Conservation (phyloP, 495 filamentous ascomycete genomes). For the Penicillium bovifimosum region DNA sequence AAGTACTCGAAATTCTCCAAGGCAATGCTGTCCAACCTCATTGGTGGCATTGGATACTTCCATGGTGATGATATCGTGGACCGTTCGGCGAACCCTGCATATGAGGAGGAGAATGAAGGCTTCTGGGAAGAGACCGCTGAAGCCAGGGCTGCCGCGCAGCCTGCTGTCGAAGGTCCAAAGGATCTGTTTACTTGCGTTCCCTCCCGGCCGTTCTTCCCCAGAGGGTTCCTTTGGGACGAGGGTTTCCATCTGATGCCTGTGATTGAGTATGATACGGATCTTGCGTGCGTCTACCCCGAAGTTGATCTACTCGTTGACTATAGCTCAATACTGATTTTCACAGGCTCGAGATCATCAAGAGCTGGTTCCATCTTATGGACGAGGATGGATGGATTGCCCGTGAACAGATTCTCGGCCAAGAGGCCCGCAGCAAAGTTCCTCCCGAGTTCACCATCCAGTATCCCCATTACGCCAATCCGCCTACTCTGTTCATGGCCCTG, state of each 20-base stretch:
- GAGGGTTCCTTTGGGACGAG: slow-evolving; percentile 97
- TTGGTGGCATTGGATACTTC: slow-evolving; percentile 95
- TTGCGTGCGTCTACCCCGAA: slow-evolving; percentile 49
- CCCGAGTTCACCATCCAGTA: slow-evolving; percentile 94
- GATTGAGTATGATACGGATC: slow-evolving; percentile 86
- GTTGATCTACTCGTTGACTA: not conserved
- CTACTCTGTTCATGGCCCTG: slow-evolving; percentile 89
- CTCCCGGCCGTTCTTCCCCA: slow-evolving; percentile 90
- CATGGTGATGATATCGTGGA: slow-evolving; percentile 82
- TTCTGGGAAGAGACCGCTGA: slow-evolving; percentile 91
- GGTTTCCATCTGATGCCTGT: slow-evolving; percentile 94
- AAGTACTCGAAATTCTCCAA: slow-evolving; percentile 77
- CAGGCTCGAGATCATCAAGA: slow-evolving; percentile 82
- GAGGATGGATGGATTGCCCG: slow-evolving; percentile 97
- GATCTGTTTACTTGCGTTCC: slow-evolving; percentile 92
- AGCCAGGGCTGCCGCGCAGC: slow-evolving; percentile 60
- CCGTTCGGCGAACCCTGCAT: slow-evolving; percentile 81
- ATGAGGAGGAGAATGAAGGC: slow-evolving; percentile 93
- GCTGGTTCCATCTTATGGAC: slow-evolving; percentile 94
- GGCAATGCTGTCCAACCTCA: slow-evolving; percentile 88
- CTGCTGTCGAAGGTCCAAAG: slow-evolving; percentile 70
- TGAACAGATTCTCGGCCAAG: slow-evolving; percentile 91
- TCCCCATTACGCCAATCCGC: slow-evolving; percentile 96
- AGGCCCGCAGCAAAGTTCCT: slow-evolving; percentile 94
- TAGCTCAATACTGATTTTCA: slow-evolving; percentile 2